Percentiles rank a stretch among this genome's conserved stretches.
Conservation (phyloP, 164 flowering plant genomes). For the Magnolia changhungtana region DNA sequence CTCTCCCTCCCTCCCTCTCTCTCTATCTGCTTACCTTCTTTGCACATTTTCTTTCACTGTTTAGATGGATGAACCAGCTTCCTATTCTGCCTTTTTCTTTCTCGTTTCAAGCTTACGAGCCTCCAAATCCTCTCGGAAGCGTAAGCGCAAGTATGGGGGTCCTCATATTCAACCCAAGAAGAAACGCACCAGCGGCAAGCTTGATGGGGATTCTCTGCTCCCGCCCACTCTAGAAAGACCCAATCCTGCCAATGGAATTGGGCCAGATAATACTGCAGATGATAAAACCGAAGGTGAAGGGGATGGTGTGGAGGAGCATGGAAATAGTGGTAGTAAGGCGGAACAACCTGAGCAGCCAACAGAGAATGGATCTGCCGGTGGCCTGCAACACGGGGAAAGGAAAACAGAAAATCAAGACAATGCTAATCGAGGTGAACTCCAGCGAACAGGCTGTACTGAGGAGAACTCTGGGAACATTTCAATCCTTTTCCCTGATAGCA, state of each 20-base stretch:
- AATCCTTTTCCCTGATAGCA: slow-evolving; percentile 29
- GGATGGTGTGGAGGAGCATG: slow-evolving; percentile 10
- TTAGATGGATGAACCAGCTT: background rate
- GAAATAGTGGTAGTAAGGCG: slow-evolving; percentile 10
- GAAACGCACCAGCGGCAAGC: slow-evolving; percentile 34
- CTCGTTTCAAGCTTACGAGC: slow-evolving; percentile 34
- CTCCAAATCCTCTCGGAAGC: slow-evolving; percentile 28
- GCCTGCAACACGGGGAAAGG: slow-evolving; percentile 14
- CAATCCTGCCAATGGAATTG: slow-evolving; percentile 4
- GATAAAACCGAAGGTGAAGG: background rate
- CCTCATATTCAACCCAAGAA: slow-evolving; percentile 54
- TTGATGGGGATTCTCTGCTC: slow-evolving; percentile 19
- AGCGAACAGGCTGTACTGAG: slow-evolving; percentile 22
- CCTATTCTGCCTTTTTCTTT: background rate
- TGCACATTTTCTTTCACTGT: slow-evolving; percentile 9
- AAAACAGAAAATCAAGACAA: slow-evolving; percentile 37
- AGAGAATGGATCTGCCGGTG: slow-evolving; percentile 26
- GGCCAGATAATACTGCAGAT: background rate
- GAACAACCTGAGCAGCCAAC: slow-evolving; percentile 20
- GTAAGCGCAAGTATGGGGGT: slow-evolving; percentile 57
- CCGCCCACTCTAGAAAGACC: slow-evolving; percentile 22
- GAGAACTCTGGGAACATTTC: slow-evolving; percentile 25
- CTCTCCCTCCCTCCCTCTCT: too few species aligned
- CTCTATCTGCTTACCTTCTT: background rate
- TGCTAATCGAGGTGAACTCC: slow-evolving; percentile 47